Conservation (phyloP, 495 filamentous ascomycete species). For the Penicillium roqueforti region DNA sequence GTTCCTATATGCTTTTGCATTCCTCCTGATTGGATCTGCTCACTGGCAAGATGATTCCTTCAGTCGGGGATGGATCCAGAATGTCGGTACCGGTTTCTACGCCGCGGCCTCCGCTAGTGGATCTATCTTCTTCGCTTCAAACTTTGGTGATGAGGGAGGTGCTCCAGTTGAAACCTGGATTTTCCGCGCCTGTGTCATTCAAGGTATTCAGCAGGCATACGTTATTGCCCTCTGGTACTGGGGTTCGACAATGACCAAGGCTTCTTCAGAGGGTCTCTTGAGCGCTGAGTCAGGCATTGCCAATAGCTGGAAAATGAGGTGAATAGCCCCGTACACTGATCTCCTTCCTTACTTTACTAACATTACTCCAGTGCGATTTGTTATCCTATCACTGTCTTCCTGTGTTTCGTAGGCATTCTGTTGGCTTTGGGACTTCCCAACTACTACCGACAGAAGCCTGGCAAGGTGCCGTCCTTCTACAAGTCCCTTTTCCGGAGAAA, state of each 20-base stretch:
- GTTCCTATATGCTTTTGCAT: constrained; percentile 61
- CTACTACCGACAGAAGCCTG: constrained; percentile 57
- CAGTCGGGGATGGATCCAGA: constrained; percentile 47
- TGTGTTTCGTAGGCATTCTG: constrained; percentile 38
- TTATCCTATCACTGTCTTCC: constrained; percentile 37
- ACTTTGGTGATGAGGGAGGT: constrained; percentile 49
- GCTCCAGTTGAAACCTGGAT: constrained; percentile 48
- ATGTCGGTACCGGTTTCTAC: constrained; percentile 44
- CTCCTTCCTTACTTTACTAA: constrained; percentile 11
- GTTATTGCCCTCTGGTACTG: constrained; percentile 50
- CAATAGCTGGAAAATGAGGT: constrained; percentile 46
- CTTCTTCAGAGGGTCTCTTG: constrained; percentile 31
- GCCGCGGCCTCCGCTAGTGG: constrained; percentile 47
- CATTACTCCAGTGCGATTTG: constrained; percentile 35
- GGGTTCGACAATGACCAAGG: constrained; percentile 40
- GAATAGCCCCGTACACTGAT: constrained; percentile 7
- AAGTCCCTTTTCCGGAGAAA: constrained; percentile 42
- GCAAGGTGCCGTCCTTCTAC: constrained; percentile 58
- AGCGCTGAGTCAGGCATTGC: constrained; percentile 29
- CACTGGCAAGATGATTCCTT: constrained; percentile 44
- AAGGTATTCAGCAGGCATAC: constrained; percentile 46
- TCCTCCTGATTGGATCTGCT: constrained; percentile 61
- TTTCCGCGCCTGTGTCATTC: constrained; percentile 48
- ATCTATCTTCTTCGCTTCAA: constrained; percentile 49
- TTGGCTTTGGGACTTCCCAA: constrained; percentile 43